Evolutionary conservation across 2,329 filamentous ascomycete genomes (phyloP).

Genomic region (Mariannaea sp.): DNA sequence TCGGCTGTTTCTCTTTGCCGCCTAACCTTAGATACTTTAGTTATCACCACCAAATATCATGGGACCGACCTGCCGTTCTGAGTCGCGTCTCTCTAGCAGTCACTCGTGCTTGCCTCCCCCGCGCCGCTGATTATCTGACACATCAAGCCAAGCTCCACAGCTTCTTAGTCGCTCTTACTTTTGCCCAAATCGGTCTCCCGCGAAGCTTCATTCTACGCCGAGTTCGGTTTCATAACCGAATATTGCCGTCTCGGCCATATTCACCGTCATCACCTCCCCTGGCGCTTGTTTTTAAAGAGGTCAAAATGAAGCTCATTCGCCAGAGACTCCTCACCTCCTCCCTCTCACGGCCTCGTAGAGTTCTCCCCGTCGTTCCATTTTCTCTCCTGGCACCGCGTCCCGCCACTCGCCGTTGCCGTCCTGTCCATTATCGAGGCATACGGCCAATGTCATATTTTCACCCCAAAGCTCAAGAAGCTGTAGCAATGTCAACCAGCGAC

Average conservation of each 20-base stretch:
- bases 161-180: neutral
- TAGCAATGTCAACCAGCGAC: constrained; percentile 26
- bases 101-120: neutral
- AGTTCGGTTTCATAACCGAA: constrained; percentile 12
- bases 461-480: neutral
- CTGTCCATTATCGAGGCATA: neutral
- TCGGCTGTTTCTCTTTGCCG: neutral
- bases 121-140: neutral
- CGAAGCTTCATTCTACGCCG: constrained; percentile 6
- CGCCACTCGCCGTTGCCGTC: constrained; percentile 1
- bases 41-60: neutral
- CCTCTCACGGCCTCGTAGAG: constrained; percentile 2
- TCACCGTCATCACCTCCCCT: constrained; percentile 6
- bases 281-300: neutral
- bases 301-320: constrained; percentile 6
- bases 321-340: constrained; percentile 6
- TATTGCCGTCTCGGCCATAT: constrained; percentile 7
- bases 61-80: neutral
- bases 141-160: constrained; percentile 9
- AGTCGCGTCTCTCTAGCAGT: neutral
- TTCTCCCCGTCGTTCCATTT: neutral
- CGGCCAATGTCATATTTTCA: constrained; percentile 1
- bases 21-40: neutral
- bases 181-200: neutral
- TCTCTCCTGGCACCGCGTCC: neutral